These are phyloP conservation scores for Haplosporangium sp. DNA, from an alignment of 371 early-diverging fungal species.

Conservation along the genomic window DNA sequence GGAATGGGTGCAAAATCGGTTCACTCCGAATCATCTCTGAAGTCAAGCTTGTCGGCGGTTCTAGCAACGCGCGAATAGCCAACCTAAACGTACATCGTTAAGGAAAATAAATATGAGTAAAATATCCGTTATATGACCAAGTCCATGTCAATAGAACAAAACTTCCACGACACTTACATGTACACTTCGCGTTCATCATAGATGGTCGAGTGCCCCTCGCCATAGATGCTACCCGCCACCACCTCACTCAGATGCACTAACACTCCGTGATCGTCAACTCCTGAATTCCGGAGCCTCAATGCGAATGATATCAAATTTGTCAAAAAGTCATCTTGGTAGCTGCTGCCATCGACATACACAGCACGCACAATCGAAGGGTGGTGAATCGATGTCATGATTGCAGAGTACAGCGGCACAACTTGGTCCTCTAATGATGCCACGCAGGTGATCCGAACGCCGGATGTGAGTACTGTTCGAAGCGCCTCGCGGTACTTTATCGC, in stretches of 20 bases:
- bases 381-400: constrained; percentile 81
- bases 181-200: constrained; percentile 92
- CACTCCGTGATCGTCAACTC: constrained; percentile 86
- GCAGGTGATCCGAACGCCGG: constrained; percentile 75
- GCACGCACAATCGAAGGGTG: constrained; percentile 92
- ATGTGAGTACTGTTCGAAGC: constrained; percentile 70
- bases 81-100: constrained; percentile 18
- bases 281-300: constrained; percentile 84
- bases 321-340: constrained; percentile 86
- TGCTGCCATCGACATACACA: constrained; percentile 84
- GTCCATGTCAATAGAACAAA: not conserved
- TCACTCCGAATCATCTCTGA: constrained; percentile 23
- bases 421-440: constrained; percentile 91
- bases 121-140: not conserved
- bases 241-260: constrained; percentile 86
- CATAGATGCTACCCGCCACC: constrained; percentile 87
- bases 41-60: constrained; percentile 46
- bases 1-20: constrained; percentile 57
- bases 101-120: not conserved
- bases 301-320: constrained; percentile 86
- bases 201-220: constrained; percentile 90
- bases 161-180: constrained; percentile 51
- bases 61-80: constrained; percentile 53
- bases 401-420: constrained; percentile 94
- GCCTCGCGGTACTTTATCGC: constrained; percentile 75